phyloP scores from a whole-genome alignment of 2,329 filamentous ascomycete genomes.

The Massarina eburnea region DNA sequence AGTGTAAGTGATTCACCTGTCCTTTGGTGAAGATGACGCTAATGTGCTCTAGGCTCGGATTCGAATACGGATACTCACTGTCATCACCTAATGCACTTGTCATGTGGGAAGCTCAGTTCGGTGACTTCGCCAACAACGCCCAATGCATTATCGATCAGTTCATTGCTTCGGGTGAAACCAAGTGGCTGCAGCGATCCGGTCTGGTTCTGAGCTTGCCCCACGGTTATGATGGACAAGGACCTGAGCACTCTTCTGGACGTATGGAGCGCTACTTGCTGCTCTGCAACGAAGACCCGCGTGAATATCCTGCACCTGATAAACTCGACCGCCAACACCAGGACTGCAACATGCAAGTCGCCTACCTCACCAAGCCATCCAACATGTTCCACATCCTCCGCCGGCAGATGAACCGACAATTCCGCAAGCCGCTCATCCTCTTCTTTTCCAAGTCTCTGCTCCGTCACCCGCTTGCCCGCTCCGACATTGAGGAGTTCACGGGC shows the following conservation, averaged over 20 bases:
- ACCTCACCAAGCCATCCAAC: conserved; percentile 95
- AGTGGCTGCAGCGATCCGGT: conserved; percentile 98
- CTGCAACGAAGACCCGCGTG: conserved; percentile 93
- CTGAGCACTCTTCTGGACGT: conserved; percentile 95
- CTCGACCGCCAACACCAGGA: conserved; percentile 97
- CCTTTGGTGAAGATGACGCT: conserved; percentile 14
- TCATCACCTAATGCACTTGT: conserved; percentile 96
- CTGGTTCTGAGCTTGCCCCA: conserved; percentile 95
- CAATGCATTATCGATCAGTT: conserved; percentile 99
- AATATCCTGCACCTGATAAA: conserved; percentile 86
- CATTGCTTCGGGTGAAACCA: conserved; percentile 93
- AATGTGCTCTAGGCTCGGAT: conserved; percentile 68
- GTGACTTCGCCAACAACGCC: conserved; percentile 99
- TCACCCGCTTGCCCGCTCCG: conserved; percentile 87
- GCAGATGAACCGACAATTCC: conserved; percentile 99
- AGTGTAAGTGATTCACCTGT: conserved; percentile 49
- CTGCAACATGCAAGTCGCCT: conserved; percentile 98
- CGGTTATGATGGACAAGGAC: conserved; percentile 97
- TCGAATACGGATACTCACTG: conserved; percentile 97
- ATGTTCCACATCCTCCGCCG: conserved; percentile 94
- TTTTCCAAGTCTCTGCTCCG: conserved; percentile 97
- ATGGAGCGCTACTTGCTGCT: conserved; percentile 97
- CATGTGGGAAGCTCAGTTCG: conserved; percentile 99
- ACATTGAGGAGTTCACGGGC: conserved; percentile 86
- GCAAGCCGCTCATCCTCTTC: conserved; percentile 96